Percentiles rank a stretch among this genome's conserved stretches.
Conservation (phyloP, 2,329 filamentous ascomycete genomes). For the Neoscytalidium dimidiatum region DNA sequence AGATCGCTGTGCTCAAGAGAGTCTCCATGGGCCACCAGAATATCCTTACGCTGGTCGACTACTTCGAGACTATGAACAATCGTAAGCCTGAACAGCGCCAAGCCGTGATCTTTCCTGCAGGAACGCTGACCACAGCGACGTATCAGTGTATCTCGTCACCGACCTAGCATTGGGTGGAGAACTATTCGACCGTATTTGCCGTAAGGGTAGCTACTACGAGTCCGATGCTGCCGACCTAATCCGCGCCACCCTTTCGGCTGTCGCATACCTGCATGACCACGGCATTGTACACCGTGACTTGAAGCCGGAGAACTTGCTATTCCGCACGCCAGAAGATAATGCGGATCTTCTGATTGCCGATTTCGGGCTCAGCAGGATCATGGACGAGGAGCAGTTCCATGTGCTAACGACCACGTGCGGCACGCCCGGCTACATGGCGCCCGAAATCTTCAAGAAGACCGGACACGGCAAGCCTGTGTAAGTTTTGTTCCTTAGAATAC, state of each 20-base stretch:
- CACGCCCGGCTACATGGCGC: conserved; percentile 98
- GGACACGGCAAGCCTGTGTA: conserved; percentile 96
- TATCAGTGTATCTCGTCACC: conserved; percentile 87
- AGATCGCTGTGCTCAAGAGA: conserved; percentile 94
- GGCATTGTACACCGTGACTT: conserved; percentile 97
- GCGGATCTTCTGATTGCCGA: conserved; percentile 96
- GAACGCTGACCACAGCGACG: not conserved
- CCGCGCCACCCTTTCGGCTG: conserved; percentile 91
- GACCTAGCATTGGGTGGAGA: conserved; percentile 95
- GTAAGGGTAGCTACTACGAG: conserved; percentile 98
- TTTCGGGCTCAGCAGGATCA: conserved; percentile 92
- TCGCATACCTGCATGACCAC: conserved; percentile 97
- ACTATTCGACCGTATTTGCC: conserved; percentile 96
- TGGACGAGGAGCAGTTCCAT: conserved; percentile 99
- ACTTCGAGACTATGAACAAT: conserved; percentile 99
- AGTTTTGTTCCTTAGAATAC: conserved; percentile 23
- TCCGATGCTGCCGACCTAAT: conserved; percentile 95
- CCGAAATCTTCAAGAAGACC: conserved; percentile 98
- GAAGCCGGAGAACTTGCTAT: conserved; percentile 95
- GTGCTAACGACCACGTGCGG: conserved; percentile 97
- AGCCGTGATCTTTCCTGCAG: not conserved
- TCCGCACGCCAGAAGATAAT: conserved; percentile 96
- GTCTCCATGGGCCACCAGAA: conserved; percentile 99
- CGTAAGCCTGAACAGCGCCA: conserved; percentile 49
- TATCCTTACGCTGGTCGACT: conserved; percentile 95